Evolutionary conservation across 306 rosid species (phyloP).

Genomic region (Bauhinia variegata): DNA sequence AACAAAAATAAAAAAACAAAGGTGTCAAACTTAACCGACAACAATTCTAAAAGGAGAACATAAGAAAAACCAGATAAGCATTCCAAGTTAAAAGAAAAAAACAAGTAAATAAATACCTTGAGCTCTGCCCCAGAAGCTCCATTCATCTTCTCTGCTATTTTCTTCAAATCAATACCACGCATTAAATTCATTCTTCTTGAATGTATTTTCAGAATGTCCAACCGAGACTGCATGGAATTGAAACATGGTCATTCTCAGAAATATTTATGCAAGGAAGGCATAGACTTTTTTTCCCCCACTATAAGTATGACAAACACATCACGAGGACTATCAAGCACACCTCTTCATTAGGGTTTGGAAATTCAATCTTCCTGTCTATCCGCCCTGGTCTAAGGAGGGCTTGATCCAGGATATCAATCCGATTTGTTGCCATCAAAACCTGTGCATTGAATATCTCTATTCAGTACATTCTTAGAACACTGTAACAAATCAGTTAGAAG

Average conservation of each 20-base stretch:
- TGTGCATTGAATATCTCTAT: conserved; percentile 39
- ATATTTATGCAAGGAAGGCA: not conserved
- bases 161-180: conserved; percentile 99
- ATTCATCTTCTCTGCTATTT: conserved; percentile 97
- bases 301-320: conserved; percentile 24
- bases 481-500: not conserved
- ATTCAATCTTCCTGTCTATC: conserved; percentile 94
- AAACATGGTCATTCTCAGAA: conserved; percentile 23
- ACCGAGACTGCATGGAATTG: conserved; percentile 73
- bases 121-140: conserved; percentile 99
- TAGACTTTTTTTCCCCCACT: not conserved
- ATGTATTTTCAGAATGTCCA: conserved; percentile 92
- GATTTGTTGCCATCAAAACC: conserved; percentile 99
- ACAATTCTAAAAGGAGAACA: not conserved
- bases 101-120: too few relatives aligned
- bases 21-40: not conserved
- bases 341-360: conserved; percentile 96
- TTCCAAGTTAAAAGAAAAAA: conserved; percentile 18
- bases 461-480: conserved; percentile 21
- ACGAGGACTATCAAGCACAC: conserved; percentile 39
- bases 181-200: conserved; percentile 98
- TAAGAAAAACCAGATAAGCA: not conserved
- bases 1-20: not conserved
- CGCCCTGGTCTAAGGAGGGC: conserved; percentile 98
- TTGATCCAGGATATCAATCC: conserved; percentile 98